Conservation (phyloP, 164 flowering plant species). For the Sextonia rubra region DNA sequence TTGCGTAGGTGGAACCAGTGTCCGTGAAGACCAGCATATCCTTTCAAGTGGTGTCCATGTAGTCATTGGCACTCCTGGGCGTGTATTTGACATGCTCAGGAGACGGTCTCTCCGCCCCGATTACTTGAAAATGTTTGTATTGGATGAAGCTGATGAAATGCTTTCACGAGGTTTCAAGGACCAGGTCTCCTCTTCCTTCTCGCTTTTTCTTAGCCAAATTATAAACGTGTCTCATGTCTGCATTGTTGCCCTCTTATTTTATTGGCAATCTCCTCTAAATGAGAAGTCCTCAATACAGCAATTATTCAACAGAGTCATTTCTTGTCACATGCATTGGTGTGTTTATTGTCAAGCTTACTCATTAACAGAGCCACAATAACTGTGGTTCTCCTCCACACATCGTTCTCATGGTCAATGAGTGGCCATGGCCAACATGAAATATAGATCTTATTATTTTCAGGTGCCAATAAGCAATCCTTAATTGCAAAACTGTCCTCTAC, state of each 20-base stretch:
- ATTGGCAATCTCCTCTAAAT: no score
- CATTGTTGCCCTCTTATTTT: neutral
- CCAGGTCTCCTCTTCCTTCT: constrained; percentile 45
- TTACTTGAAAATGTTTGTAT: constrained; percentile 71
- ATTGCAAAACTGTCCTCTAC: no score
- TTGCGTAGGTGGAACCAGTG: constrained; percentile 95
- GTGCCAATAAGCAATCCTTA: no score
- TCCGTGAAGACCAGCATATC: constrained; percentile 80
- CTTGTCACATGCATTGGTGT: no score
- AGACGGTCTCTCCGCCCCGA: constrained; percentile 76
- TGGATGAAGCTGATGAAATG: constrained; percentile 95
- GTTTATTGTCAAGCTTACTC: no score
- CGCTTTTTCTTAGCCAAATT: neutral
- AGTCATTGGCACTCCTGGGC: constrained; percentile 88
- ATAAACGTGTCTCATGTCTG: neutral
- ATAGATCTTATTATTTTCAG: no score
- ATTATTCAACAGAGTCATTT: no score
- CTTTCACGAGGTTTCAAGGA: constrained; percentile 88
- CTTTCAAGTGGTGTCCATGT: constrained; percentile 77
- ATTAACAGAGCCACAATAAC: no score
- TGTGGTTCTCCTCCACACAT: no score
- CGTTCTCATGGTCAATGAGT: no score
- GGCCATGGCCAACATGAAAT: no score
- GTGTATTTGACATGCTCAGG: constrained; percentile 80
- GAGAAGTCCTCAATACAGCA: no score